Base-by-base conservation (phyloP, 306 rosid species). In the Medicago truncatula region DNA sequence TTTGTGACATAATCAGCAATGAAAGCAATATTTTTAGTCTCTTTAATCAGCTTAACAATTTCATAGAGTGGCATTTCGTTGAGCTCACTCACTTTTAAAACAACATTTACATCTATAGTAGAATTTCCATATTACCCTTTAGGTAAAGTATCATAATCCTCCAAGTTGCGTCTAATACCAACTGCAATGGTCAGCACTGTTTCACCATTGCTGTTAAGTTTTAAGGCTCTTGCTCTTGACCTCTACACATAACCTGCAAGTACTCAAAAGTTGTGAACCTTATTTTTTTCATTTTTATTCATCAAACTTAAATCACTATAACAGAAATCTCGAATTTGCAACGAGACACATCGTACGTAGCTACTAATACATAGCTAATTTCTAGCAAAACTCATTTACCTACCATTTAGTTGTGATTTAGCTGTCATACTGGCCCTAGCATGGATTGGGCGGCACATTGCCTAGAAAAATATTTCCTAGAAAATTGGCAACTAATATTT, bases 41-140 rank as follows among this genome's bases (percentile, higher is more conserved):
- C 77, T 44, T 44, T 82, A 1, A 82, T 76, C 15, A 71, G 54
- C 78, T 52, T 52, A 52, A 52, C 57, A n/a, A 52, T n/a, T 16
- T 52, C 57, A 52, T 7, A 52, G 21, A 52, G 79, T 79, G 54
- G 38, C 77, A 0, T 69, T 44, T 44, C 79, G 11, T 58, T 53
- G 10, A 85, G 82, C 0, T 85, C 88, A 52, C 17, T 82, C 34
- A 83, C 82, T 2, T 59, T 34, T 8, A 85, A 14, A 23, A 59
- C 71, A 6, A 67, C 67, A 0, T 39, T 0, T 14, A 57, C 31
- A 23, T 64, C 41, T 6, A 67, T 52, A 54, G 75, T 23, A 5
- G 84, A 79, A 54, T 85, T 85, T 7, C 88, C 88, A 61, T 85
- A 85, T 54, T 85, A 85, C 75, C 88, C 88, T 12, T 75, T 68